Conservation (phyloP, 2,329 filamentous ascomycete genomes). For the Ceratocystis variospora region DNA sequence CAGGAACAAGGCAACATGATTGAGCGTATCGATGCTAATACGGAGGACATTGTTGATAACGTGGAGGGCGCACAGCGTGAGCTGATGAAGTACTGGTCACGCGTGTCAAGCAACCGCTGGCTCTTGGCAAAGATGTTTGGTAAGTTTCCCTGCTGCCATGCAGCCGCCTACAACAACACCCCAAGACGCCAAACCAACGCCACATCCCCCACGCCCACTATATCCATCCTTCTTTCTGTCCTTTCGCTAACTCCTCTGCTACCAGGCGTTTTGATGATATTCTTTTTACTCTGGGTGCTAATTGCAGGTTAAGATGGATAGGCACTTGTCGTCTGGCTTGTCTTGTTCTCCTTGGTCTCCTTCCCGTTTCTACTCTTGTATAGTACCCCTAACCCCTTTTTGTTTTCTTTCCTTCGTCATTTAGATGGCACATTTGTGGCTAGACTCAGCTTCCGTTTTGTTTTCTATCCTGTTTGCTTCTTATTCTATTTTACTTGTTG, state of each 20-base stretch:
- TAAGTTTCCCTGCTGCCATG: constrained; percentile 2
- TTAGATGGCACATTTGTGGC: background rate
- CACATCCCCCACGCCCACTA: background rate
- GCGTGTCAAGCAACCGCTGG: constrained; percentile 91
- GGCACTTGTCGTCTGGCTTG: background rate
- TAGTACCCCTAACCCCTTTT: background rate
- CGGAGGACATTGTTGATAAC: constrained; percentile 94
- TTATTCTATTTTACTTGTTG: background rate
- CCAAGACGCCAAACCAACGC: background rate
- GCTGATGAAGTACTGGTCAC: constrained; percentile 89
- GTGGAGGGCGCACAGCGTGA: constrained; percentile 94
- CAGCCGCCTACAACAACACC: background rate
- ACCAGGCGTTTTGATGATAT: constrained; percentile 73
- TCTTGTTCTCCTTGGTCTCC: background rate
- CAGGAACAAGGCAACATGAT: constrained; percentile 97
- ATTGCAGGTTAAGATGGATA: constrained; percentile 37
- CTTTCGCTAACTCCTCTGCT: constrained; percentile 32
- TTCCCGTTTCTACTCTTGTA: background rate
- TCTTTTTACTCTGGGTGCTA: constrained; percentile 64
- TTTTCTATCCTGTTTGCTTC: background rate
- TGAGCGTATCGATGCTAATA: constrained; percentile 91
- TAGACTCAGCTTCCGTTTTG: background rate
- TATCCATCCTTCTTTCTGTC: background rate
- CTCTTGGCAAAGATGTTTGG: constrained; percentile 63
- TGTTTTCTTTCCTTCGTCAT: background rate